Evolutionary conservation across 169 alveolate species (phyloP).

Genomic region (Plasmodium adleri): DNA sequence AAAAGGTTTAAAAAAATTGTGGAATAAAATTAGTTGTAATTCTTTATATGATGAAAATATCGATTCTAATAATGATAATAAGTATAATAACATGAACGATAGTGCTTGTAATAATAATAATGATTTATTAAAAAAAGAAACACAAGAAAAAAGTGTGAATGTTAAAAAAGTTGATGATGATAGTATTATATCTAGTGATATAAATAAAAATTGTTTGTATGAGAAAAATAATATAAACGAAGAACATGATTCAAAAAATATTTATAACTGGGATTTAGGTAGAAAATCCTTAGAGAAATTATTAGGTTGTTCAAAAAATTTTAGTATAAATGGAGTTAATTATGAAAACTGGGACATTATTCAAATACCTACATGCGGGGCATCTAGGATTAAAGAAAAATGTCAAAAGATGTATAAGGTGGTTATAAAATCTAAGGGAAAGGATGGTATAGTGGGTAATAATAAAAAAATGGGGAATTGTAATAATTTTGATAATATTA

Average conservation of each 20-base stretch:
- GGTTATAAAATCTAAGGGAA: slow-evolving; percentile 23
- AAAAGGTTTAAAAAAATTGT: too few relatives aligned
- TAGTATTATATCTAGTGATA: slow-evolving; percentile 13
- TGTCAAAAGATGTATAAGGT: slow-evolving; percentile 80
- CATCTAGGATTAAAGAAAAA: slow-evolving; percentile 78
- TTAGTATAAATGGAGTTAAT: slow-evolving; percentile 70
- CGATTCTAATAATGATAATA: too few relatives aligned
- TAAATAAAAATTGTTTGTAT: slow-evolving; percentile 13
- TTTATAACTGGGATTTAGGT: slow-evolving; percentile 20
- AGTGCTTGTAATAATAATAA: too few relatives aligned
- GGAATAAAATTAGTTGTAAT: too few relatives aligned
- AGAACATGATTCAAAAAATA: background rate
- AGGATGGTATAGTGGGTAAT: background rate
- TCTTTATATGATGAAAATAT: too few relatives aligned
- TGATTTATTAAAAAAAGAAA: too few relatives aligned
- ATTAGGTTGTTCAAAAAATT: slow-evolving; percentile 35
- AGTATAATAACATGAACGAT: too few relatives aligned
- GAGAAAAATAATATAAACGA: slow-evolving; percentile 3
- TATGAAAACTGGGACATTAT: slow-evolving; percentile 77
- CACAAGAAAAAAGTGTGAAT: too few relatives aligned
- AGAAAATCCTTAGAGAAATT: slow-evolving; percentile 11
- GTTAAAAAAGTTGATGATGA: background rate
- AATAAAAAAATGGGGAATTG: too few relatives aligned
- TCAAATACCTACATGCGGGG: slow-evolving; percentile 79
- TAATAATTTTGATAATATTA: too few relatives aligned